Evolutionary conservation across 805 yeast genomes (phyloP).

Genomic region (Saturnispora halmiae): DNA sequence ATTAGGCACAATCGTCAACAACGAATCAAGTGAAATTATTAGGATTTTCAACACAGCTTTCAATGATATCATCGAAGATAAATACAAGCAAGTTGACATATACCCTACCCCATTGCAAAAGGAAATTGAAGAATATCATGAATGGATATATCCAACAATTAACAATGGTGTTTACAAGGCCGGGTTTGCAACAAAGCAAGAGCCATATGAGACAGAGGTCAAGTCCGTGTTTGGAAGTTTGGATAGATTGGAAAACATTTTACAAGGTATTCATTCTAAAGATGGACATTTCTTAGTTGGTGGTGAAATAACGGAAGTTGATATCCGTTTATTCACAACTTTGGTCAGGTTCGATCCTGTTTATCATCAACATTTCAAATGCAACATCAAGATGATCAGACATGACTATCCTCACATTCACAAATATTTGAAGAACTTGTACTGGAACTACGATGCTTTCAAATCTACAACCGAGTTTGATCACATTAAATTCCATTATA

Average conservation of each 20-base stretch:
- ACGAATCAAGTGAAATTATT: constrained; percentile 84
- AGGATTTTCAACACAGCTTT: constrained; percentile 75
- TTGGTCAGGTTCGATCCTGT: constrained; percentile 87
- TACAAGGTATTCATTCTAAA: constrained; percentile 36
- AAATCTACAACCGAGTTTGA: constrained; percentile 74
- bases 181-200: constrained; percentile 82
- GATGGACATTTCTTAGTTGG: constrained; percentile 44
- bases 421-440: constrained; percentile 72
- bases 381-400: constrained; percentile 77
- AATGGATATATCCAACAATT: constrained; percentile 74
- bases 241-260: constrained; percentile 58
- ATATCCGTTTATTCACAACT: constrained; percentile 78
- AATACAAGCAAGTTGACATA: constrained; percentile 45
- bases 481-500: constrained; percentile 87
- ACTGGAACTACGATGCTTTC: constrained; percentile 67
- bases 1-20: constrained; percentile 74
- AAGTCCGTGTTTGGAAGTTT: constrained; percentile 52
- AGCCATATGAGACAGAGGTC: constrained; percentile 67
- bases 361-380: constrained; percentile 91
- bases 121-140: constrained; percentile 68
- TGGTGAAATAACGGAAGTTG: constrained; percentile 76
- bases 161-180: constrained; percentile 91
- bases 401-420: constrained; percentile 68
- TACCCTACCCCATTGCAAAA: constrained; percentile 48
- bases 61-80: constrained; percentile 42